Evolutionary conservation across 2,329 filamentous ascomycete genomes (phyloP), one percentile per base, ranked within the genome.

Genomic region (Trichoderma sp.): DNA sequence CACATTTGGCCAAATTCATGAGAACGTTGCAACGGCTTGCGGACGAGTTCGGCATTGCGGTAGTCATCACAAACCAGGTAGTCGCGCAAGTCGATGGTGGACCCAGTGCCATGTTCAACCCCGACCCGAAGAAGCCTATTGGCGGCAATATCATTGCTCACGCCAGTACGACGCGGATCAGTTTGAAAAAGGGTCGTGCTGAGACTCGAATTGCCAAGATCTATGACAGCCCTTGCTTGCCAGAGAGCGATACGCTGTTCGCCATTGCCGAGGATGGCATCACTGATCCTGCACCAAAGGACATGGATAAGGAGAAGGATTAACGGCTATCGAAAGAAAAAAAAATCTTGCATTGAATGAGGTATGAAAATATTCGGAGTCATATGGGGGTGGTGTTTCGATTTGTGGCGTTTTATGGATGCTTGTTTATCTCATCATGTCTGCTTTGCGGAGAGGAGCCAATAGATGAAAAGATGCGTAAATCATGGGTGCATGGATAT

Each of bases 161-260:
- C 79, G 94, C 96, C 64, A 97, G 93, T 77, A 99, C 96, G 1
- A 99, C 96, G 2, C 87, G 96, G 76, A 87, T 99, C 75, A 97
- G 94, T 76, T 80, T 99, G 78, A 97, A 97, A 84, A 99, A 99
- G 81, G 96, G 96, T 1, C 87, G 96, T 68, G 96, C 88, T 35
- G 96, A 99, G 85, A 99, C 96, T 27, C 89, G 96, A 83, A 93
- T 99, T 74, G 97, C 96, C 83, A 99, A 98, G 85, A 99, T 99
- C 72, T 99, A 99, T 78, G 96, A 99, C 81, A 98, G 94, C 75
- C 96, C 96, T 2, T 99, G 96, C 81, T 83, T 99, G 72, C 96
- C 96, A 0, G 96, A 99, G 82, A 96, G 93, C 75, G 96, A 99
- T 80, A 97, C 93, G 77, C 82, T 98, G 74, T 99, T 99, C 82